Conservation (phyloP, 257 asterid genomes). For the Jacaranda mimosifolia region DNA sequence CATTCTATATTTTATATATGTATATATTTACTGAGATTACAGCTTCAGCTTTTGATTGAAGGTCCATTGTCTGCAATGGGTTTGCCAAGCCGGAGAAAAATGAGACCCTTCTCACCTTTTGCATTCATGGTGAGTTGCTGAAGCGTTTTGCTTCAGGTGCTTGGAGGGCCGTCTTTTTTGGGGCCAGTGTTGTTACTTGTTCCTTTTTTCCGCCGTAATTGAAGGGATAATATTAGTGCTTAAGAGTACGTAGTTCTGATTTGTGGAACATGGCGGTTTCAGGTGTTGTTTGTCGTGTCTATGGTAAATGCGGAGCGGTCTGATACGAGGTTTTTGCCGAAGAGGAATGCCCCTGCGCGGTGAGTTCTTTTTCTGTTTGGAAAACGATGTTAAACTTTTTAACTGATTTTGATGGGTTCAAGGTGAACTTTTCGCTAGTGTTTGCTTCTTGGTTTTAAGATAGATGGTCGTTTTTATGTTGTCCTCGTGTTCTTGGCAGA, state of each 20-base stretch:
- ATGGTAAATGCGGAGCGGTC: conserved; percentile 41
- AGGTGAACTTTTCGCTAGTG: too few relatives aligned
- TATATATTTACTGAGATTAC: background rate
- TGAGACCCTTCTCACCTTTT: conserved; percentile 39
- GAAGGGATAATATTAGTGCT: conserved; percentile 9
- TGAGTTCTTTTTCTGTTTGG: conserved; percentile 34
- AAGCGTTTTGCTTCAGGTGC: conserved; percentile 10
- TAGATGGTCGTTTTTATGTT: too few relatives aligned
- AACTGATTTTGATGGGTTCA: background rate
- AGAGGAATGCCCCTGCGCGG: conserved; percentile 54
- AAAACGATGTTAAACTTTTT: conserved; percentile 15
- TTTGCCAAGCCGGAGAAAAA: conserved; percentile 28
- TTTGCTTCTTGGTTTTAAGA: too few relatives aligned
- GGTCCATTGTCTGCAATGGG: conserved; percentile 42
- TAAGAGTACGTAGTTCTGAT: conserved; percentile 28
- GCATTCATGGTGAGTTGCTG: conserved; percentile 46
- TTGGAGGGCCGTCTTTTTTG: conserved; percentile 25
- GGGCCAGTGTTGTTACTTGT: background rate
- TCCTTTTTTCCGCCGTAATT: conserved; percentile 4
- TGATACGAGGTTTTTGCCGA: conserved; percentile 5
- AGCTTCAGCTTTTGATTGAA: conserved; percentile 33
- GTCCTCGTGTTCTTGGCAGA: too few relatives aligned
- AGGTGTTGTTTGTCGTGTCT: conserved; percentile 50
- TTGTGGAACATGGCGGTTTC: conserved; percentile 34
- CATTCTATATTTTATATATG: too few relatives aligned